Conservation (phyloP, 768 basidiomycete species). For the Clavaria fumosa region DNA sequence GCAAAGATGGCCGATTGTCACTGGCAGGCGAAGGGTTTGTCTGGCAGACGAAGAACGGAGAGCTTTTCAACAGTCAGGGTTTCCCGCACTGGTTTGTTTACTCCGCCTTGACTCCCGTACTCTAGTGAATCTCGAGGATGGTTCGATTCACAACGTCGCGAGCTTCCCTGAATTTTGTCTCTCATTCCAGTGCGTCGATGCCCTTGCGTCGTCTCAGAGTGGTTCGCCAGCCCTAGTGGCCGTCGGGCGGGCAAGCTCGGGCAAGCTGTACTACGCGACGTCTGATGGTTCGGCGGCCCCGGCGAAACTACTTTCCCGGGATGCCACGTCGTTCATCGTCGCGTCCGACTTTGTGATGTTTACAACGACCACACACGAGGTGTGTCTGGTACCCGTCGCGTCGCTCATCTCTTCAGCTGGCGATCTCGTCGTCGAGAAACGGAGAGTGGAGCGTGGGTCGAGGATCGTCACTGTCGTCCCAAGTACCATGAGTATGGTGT, state of each 20-base stretch:
- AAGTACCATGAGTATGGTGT: conserved; percentile 72
- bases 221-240: too few species aligned
- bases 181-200: conserved; percentile 24
- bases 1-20: conserved; percentile 34
- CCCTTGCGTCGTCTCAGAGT: too few species aligned
- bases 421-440: conserved; percentile 36
- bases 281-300: conserved; percentile 18
- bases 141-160: conserved; percentile 14
- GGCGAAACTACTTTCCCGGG: conserved; percentile 27
- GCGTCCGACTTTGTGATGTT: conserved; percentile 70
- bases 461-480: conserved; percentile 81
- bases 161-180: conserved; percentile 49
- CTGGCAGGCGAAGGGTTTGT: conserved; percentile 16
- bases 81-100: not conserved
- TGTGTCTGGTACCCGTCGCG: conserved; percentile 50
- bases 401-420: conserved; percentile 10
- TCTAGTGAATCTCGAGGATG: conserved; percentile 13
- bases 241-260: conserved; percentile 48
- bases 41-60: conserved; percentile 34
- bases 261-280: conserved; percentile 54
- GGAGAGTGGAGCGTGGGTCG: conserved; percentile 81
- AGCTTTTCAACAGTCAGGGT: conserved; percentile 30
- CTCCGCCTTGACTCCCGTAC: conserved; percentile 1
- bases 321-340: conserved; percentile 57
- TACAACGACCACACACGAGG: conserved; percentile 72